Evolutionary conservation across 371 early-diverging fungal species (phyloP).

Genomic region (Mucor ambiguus): DNA sequence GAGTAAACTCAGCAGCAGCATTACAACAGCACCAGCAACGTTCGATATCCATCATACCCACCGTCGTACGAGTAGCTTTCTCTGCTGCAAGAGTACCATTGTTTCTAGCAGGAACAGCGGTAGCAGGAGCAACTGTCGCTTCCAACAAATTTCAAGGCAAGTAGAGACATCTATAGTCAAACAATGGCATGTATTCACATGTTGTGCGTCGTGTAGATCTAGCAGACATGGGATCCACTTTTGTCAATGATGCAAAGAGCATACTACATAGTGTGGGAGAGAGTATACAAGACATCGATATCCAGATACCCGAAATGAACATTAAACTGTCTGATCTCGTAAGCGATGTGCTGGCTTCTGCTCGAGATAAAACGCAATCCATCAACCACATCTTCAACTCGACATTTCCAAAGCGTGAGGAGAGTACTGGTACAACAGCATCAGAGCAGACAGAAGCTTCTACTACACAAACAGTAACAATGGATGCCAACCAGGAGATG

Average conservation of each 20-base stretch:
- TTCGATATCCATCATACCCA: slow-evolving; percentile 16
- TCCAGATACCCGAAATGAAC: slow-evolving; percentile 43
- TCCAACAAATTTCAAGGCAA: slow-evolving; percentile 48
- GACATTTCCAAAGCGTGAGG: neutral
- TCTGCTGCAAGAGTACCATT: slow-evolving; percentile 37
- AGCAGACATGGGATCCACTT: slow-evolving; percentile 31
- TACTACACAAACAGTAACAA: neutral
- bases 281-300: slow-evolving; percentile 35
- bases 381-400: slow-evolving; percentile 23
- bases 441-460: neutral
- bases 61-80: slow-evolving; percentile 33
- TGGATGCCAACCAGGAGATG: neutral
- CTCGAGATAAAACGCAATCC: slow-evolving; percentile 7
- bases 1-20: slow-evolving; percentile 6
- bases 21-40: slow-evolving; percentile 1
- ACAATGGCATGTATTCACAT: neutral
- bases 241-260: slow-evolving; percentile 31
- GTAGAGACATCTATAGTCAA: neutral
- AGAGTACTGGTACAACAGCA: neutral
- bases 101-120: slow-evolving; percentile 42
- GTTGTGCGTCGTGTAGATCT: slow-evolving; percentile 23
- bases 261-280: slow-evolving; percentile 29
- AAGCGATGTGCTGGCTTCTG: slow-evolving; percentile 31
- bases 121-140: slow-evolving; percentile 43
- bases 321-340: slow-evolving; percentile 35